These are phyloP conservation scores for Lactarius sp. DNA, from an alignment of 768 basidiomycete genomes.

Conservation along the genomic window DNA sequence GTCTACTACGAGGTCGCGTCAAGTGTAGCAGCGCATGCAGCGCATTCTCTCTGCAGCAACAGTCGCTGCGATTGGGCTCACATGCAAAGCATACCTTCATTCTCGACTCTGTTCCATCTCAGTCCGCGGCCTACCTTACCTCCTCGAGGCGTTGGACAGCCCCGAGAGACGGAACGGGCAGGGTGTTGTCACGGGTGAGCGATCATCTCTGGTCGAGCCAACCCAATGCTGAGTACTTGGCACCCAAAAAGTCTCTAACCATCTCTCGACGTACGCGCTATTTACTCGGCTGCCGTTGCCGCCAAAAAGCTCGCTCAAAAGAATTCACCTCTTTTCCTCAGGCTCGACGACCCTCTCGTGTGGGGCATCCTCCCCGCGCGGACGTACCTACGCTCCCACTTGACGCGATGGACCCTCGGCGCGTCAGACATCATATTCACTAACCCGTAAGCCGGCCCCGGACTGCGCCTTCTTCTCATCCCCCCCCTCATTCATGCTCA, in stretches of 20 bases:
- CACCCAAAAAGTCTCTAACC: conserved; percentile 71
- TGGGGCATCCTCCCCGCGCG: conserved; percentile 80
- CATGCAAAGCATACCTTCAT: conserved; percentile 73
- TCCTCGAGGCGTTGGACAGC: conserved; percentile 56
- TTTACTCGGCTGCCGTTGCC: no score
- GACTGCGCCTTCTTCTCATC: neutral
- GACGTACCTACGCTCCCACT: conserved; percentile 53
- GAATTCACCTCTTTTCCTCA: conserved; percentile 30
- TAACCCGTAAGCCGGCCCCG: conserved; percentile 56
- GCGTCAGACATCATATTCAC: conserved; percentile 94
- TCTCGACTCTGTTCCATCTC: conserved; percentile 61
- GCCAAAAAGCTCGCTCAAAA: neutral
- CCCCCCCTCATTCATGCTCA: conserved; percentile 31
- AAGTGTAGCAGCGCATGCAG: conserved; percentile 15
- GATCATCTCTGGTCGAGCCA: neutral
- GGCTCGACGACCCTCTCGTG: conserved; percentile 76
- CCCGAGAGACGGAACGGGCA: conserved; percentile 44
- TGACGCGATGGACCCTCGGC: conserved; percentile 87
- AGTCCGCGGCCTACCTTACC: conserved; percentile 62
- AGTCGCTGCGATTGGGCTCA: conserved; percentile 62
- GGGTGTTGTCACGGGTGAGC: conserved; percentile 67
- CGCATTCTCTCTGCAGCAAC: conserved; percentile 49
- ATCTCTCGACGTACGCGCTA: conserved; percentile 75
- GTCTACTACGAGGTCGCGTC: no score
- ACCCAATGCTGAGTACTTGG: neutral